Conservation (phyloP, 257 asterid genomes). For the Fraxinus americana region DNA sequence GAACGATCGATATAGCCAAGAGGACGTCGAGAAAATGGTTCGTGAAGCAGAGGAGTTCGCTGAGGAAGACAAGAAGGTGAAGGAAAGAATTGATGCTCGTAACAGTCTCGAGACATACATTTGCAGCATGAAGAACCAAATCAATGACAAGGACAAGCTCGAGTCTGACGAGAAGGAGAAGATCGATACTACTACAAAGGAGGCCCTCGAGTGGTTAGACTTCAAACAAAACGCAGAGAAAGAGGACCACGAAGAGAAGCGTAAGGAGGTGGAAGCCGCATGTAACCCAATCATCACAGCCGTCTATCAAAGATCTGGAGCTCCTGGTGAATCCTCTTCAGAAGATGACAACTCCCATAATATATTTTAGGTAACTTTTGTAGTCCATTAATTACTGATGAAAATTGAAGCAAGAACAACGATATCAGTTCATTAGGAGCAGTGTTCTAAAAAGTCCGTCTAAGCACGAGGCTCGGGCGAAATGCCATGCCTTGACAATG, state of each 20-base stretch:
- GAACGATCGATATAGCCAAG: slow-evolving; percentile 92
- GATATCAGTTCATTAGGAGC: no score
- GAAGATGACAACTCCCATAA: slow-evolving; percentile 57
- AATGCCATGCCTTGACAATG: no score
- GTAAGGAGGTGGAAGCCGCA: slow-evolving; percentile 87
- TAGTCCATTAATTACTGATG: no score
- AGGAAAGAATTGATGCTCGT: slow-evolving; percentile 78
- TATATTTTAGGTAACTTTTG: slow-evolving; percentile 41
- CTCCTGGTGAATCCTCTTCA: slow-evolving; percentile 54
- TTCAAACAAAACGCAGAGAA: slow-evolving; percentile 85
- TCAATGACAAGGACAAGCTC: slow-evolving; percentile 81
- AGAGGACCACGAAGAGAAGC: slow-evolving; percentile 92
- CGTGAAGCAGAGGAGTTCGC: slow-evolving; percentile 91
- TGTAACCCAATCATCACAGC: slow-evolving; percentile 88
- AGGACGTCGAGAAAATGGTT: slow-evolving; percentile 91
- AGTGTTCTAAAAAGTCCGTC: no score
- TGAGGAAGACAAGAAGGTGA: slow-evolving; percentile 93
- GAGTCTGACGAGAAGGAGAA: slow-evolving; percentile 90
- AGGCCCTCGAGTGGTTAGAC: slow-evolving; percentile 91
- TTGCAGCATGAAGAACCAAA: slow-evolving; percentile 93
- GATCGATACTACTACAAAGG: slow-evolving; percentile 84
- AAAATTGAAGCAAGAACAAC: no score
- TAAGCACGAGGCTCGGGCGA: no score
- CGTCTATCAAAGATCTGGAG: slow-evolving; percentile 88
- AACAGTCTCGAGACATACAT: slow-evolving; percentile 84